Evolutionary conservation across 208 protist genomes (phyloP).

Genomic region (Crithidia expoeki): DNA sequence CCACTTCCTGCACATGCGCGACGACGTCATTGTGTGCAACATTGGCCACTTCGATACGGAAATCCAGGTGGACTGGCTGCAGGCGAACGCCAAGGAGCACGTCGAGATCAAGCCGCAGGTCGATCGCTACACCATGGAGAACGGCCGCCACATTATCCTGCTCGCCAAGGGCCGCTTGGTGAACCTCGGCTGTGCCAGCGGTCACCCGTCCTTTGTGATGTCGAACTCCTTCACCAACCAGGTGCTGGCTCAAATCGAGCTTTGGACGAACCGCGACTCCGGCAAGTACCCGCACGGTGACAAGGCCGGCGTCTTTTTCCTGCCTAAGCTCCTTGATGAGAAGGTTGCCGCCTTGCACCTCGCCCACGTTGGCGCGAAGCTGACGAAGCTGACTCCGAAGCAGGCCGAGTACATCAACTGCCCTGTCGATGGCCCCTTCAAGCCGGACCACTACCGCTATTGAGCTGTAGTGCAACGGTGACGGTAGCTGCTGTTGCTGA

Average conservation of each 20-base stretch:
- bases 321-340: constrained; percentile 99
- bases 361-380: constrained; percentile 96
- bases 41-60: constrained; percentile 99
- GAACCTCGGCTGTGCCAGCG: constrained; percentile 99
- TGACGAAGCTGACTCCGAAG: constrained; percentile 95
- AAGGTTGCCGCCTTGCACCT: constrained; percentile 99
- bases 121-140: constrained; percentile 97
- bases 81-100: constrained; percentile 89
- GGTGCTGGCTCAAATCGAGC: constrained; percentile 99
- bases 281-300: constrained; percentile 95
- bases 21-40: constrained; percentile 99
- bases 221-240: constrained; percentile 99
- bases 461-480: too few species aligned
- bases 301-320: constrained; percentile 94
- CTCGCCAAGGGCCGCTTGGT: constrained; percentile 97
- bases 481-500: too few species aligned
- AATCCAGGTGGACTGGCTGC: constrained; percentile 98
- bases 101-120: constrained; percentile 99
- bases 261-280: constrained; percentile 94
- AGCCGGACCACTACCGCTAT: constrained; percentile 99
- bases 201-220: constrained; percentile 99
- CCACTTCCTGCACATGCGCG: constrained; percentile 98
- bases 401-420: constrained; percentile 99
- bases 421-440: constrained; percentile 97
- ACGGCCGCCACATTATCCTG: constrained; percentile 96